A percentile compares a stretch with the other conserved stretches of the same genome.
Evolutionary conservation across 2,329 filamentous ascomycete genomes (phyloP).

Genomic region (Ilyonectria destructans): DNA sequence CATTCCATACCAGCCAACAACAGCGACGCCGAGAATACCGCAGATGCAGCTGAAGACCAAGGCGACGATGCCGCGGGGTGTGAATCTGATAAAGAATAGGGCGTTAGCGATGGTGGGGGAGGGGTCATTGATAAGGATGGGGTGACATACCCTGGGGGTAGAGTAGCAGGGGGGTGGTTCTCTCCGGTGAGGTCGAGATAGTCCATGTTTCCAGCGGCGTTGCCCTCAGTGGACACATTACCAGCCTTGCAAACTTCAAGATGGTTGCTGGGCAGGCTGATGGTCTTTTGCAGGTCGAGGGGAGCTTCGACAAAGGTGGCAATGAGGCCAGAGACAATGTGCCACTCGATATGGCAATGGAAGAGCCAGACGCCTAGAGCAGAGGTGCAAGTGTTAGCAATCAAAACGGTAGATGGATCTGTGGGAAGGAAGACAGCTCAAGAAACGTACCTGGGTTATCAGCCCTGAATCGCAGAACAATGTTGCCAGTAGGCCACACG

Average conservation of each 20-base stretch:
- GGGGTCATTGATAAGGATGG: background rate
- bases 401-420: background rate
- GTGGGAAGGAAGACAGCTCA: background rate
- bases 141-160: slow-evolving; percentile 74
- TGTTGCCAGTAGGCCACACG: slow-evolving; percentile 76
- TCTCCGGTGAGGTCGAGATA: slow-evolving; percentile 76
- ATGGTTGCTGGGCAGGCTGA: slow-evolving; percentile 75
- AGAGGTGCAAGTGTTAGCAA: background rate
- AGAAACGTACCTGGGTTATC: slow-evolving; percentile 74
- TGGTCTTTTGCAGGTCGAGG: slow-evolving; percentile 71
- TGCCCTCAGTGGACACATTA: slow-evolving; percentile 72
- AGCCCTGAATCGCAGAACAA: slow-evolving; percentile 77
- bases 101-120: background rate
- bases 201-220: slow-evolving; percentile 83
- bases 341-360: slow-evolving; percentile 89
- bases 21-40: slow-evolving; percentile 78
- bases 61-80: slow-evolving; percentile 80
- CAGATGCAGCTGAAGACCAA: slow-evolving; percentile 81
- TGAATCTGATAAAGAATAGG: slow-evolving; percentile 66
- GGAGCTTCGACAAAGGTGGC: slow-evolving; percentile 78
- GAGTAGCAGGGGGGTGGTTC: slow-evolving; percentile 66
- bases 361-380: slow-evolving; percentile 76
- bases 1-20: slow-evolving; percentile 78
- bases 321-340: slow-evolving; percentile 76
- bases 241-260: slow-evolving; percentile 71